phyloP scores from a whole-genome alignment of 306 rosid species.

The Argentina anserina region DNA sequence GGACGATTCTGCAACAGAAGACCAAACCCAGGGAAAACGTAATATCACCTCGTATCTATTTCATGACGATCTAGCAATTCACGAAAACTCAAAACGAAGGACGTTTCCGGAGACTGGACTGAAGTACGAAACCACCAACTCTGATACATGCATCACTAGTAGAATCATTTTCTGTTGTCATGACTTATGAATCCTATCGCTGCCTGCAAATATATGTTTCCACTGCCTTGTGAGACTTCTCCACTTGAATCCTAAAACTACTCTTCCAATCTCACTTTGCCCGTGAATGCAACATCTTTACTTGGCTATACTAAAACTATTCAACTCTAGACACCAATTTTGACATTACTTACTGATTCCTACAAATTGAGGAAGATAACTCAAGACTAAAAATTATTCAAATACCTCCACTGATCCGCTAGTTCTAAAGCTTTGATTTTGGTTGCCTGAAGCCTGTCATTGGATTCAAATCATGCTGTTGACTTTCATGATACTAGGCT shows the following conservation, averaged over 20 bases:
- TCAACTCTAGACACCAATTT: neutral
- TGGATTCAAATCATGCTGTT: neutral
- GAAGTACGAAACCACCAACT: neutral
- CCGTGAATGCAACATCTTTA: neutral
- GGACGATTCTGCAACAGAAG: no score
- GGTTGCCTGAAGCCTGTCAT: neutral
- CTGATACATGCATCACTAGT: neutral
- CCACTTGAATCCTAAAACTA: neutral
- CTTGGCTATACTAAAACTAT: neutral
- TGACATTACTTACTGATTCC: neutral
- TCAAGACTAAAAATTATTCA: neutral
- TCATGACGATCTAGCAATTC: no score
- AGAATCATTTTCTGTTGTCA: neutral
- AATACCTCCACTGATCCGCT: neutral
- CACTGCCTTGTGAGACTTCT: neutral
- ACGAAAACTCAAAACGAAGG: no score
- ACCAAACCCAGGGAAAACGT: no score
- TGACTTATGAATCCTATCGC: neutral
- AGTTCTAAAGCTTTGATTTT: neutral
- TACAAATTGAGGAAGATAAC: neutral
- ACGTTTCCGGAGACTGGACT: no score
- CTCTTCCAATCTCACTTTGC: neutral
- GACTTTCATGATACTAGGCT: neutral
- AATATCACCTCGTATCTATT: no score
- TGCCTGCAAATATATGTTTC: neutral